These are phyloP conservation scores for Suillus discolor DNA, from an alignment of 768 basidiomycete genomes.

Conservation along the genomic window DNA sequence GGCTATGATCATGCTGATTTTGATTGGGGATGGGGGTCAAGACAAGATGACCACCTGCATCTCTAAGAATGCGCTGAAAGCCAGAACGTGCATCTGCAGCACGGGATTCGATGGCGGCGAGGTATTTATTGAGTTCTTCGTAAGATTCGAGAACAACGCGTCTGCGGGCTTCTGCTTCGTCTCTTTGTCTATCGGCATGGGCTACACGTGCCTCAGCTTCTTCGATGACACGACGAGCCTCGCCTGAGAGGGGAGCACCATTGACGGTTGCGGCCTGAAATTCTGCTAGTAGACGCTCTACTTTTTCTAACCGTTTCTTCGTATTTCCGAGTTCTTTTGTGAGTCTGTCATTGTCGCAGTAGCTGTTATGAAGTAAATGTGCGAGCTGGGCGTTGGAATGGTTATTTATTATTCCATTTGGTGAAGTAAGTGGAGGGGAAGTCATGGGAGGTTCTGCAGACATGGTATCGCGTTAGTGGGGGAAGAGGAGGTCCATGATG, in stretches of 20 bases:
- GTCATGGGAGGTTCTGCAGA: conserved; percentile 20
- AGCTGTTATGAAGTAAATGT: conserved; percentile 53
- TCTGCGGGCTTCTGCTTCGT: conserved; percentile 55
- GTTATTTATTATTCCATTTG: conserved; percentile 18
- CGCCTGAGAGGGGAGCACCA: conserved; percentile 27
- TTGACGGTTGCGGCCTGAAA: conserved; percentile 26
- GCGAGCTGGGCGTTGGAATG: conserved; percentile 58
- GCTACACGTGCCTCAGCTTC: conserved; percentile 53
- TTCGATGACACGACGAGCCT: conserved; percentile 40
- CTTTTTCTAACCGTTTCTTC: conserved; percentile 52
- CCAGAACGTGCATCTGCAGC: conserved; percentile 51
- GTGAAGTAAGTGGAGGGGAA: conserved; percentile 19
- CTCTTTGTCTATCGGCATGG: conserved; percentile 53
- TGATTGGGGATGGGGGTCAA: conserved; percentile 34
- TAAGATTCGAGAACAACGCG: conserved; percentile 50
- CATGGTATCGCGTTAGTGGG: conserved; percentile 16
- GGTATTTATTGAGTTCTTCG: conserved; percentile 51
- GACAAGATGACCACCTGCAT: conserved; percentile 48
- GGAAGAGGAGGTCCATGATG: conserved; percentile 7
- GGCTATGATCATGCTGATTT: conserved; percentile 18
- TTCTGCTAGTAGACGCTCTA: conserved; percentile 46
- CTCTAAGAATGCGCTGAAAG: conserved; percentile 46
- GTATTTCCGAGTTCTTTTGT: conserved; percentile 46
- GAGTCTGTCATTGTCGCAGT: conserved; percentile 54
- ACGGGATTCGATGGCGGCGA: conserved; percentile 46